Base-by-base conservation (phyloP, 306 rosid species). In the Lathyrus aphaca region DNA sequence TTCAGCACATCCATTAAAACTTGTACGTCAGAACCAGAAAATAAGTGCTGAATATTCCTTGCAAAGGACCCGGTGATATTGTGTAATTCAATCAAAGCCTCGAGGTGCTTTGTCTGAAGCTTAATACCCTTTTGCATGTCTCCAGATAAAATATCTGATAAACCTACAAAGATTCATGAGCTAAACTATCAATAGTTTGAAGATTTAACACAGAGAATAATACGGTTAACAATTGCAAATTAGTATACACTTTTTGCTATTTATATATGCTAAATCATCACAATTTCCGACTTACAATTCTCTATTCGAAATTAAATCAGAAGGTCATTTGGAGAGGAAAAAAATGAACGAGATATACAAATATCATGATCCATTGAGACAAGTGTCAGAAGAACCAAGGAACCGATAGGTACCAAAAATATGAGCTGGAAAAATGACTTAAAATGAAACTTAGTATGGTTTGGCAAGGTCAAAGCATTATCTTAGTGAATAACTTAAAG, bases 51-150 rank as follows among this genome's bases (percentile, higher is more conserved):
- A 79, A 95, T 83, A 79, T 95, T 95, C 88, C 97, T 83, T 30
- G 97, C 95, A 83, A 95, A 91, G 71, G 92, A 80, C 77, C 96
- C 96, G 5, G 99, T 91, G 86, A 91, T 82, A 51, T 82, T 91
- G 84, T 95, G 99, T 45, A 95, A 83, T 62, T 91, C 97, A 79
- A 91, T 95, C 83, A 91, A 83, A 60, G 92, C 89, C 74, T 87
- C 96, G 66, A 95, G 79, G 79, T 95, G 99, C 83, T 86, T 95
- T 6, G 91, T 84, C 83, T 91, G 99, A 80, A 87, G 86, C 85
- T 86, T 95, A 75, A 80, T 88, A 74, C 99, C 99, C 86, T 95
- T 95, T 51, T 93, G 96, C 97, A 89, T 91, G 76, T 89, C 97
- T 57, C 97, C 96, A 63, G 97, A 88, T 73, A 95, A 80, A 71